phyloP scores from a whole-genome alignment of 495 filamentous ascomycete genomes.

The Glarea lozoyensis region DNA sequence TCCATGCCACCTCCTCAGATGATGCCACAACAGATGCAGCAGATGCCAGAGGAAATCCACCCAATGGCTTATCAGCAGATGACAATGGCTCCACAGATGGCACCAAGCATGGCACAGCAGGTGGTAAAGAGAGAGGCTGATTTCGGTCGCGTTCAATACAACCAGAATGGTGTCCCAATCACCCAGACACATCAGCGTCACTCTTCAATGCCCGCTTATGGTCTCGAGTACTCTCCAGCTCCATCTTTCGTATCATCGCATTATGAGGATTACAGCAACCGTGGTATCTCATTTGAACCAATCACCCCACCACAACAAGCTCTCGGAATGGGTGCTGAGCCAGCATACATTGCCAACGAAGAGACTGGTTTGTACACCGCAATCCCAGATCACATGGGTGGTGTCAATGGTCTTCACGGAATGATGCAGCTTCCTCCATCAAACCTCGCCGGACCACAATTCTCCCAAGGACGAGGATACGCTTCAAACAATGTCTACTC shows the following conservation, averaged over 20 bases:
- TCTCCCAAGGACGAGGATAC: constrained; percentile 53
- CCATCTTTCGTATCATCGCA: constrained; percentile 96
- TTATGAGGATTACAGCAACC: constrained; percentile 94
- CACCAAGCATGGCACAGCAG: constrained; percentile 51
- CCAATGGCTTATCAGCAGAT: constrained; percentile 67
- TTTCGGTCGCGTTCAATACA: constrained; percentile 69
- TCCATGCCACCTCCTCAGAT: constrained; percentile 77
- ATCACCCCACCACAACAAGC: constrained; percentile 90
- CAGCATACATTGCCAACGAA: constrained; percentile 95
- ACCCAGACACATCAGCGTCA: constrained; percentile 78
- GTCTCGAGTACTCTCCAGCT: constrained; percentile 91
- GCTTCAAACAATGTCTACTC: constrained; percentile 78
- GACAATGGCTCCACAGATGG: constrained; percentile 48
- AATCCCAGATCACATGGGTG: constrained; percentile 67
- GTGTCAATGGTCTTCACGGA: constrained; percentile 55
- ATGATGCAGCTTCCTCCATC: constrained; percentile 90
- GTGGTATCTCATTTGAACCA: constrained; percentile 92
- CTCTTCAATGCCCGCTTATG: constrained; percentile 91
- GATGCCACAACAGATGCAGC: constrained; percentile 62
- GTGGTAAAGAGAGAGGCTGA: constrained; percentile 80
- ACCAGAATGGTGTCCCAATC: constrained; percentile 81
- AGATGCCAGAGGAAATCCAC: constrained; percentile 73
- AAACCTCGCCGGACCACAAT: constrained; percentile 69
- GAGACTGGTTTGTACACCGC: constrained; percentile 92
- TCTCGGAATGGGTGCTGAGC: constrained; percentile 68